phyloP scores from a whole-genome alignment of 352 stramenopile species.

The Pythium plurisporium region DNA sequence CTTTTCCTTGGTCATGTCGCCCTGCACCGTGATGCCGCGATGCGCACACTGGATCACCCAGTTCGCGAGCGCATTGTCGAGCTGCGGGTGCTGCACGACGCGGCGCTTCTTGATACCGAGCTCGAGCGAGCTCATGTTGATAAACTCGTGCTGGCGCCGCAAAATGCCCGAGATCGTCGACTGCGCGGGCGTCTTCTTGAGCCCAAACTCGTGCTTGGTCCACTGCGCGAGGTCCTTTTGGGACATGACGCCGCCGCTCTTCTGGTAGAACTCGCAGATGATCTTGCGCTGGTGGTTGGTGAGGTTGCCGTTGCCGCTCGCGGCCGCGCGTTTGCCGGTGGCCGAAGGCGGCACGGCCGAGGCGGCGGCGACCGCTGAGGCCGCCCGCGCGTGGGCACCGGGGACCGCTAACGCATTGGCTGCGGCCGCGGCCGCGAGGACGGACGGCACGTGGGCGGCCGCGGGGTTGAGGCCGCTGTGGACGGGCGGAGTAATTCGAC shows the following conservation, averaged over 20 bases:
- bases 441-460: slow-evolving; percentile 22
- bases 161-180: slow-evolving; percentile 83
- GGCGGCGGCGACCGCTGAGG: background rate
- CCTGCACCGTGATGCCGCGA: slow-evolving; percentile 70
- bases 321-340: slow-evolving; percentile 12
- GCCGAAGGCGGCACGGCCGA: background rate
- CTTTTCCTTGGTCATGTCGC: slow-evolving; percentile 84
- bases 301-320: slow-evolving; percentile 65
- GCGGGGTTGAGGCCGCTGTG: slow-evolving; percentile 17
- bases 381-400: background rate
- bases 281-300: slow-evolving; percentile 83
- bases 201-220: slow-evolving; percentile 82
- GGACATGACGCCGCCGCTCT: slow-evolving; percentile 75
- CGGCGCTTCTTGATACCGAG: slow-evolving; percentile 80
- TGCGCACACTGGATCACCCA: slow-evolving; percentile 85
- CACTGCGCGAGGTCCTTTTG: slow-evolving; percentile 85
- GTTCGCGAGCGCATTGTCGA: slow-evolving; percentile 78
- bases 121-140: slow-evolving; percentile 79
- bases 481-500: slow-evolving; percentile 16
- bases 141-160: slow-evolving; percentile 77
- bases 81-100: slow-evolving; percentile 72
- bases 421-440: slow-evolving; percentile 1
- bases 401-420: background rate
- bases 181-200: slow-evolving; percentile 79
- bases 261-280: slow-evolving; percentile 82